Conservation (phyloP, 1,284 basidiomycete genomes). For the Cutaneotrichosporon dermatis region DNA sequence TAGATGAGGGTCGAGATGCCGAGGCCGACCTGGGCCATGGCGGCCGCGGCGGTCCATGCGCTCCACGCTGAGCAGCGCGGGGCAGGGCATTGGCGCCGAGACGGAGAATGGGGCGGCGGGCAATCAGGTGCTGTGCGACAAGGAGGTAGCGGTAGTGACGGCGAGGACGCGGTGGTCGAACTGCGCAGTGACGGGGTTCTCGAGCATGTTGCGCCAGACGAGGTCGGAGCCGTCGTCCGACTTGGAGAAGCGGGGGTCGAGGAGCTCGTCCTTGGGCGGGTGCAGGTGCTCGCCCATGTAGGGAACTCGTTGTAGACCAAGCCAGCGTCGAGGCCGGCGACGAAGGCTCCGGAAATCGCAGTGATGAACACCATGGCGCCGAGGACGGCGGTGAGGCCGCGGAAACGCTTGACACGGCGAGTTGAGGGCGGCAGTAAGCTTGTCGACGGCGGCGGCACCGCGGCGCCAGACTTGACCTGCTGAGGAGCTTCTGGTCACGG, state of each 20-base stretch:
- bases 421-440: conserved; percentile 52
- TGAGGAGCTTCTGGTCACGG: conserved; percentile 59
- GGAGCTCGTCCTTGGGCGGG: conserved; percentile 79
- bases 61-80: conserved; percentile 61
- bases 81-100: conserved; percentile 56
- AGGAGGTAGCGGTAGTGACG: conserved; percentile 74
- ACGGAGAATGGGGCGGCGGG: conserved; percentile 56
- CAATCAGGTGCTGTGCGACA: conserved; percentile 60
- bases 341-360: conserved; percentile 84
- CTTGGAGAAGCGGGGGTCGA: conserved; percentile 70
- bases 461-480: conserved; percentile 58
- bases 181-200: conserved; percentile 97
- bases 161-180: conserved; percentile 91
- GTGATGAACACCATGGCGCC: conserved; percentile 80
- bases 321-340: conserved; percentile 95
- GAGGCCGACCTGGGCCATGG: conserved; percentile 77
- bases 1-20: conserved; percentile 91
- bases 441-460: conserved; percentile 31
- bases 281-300: conserved; percentile 85
- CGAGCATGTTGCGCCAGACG: conserved; percentile 90
- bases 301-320: conserved; percentile 98
- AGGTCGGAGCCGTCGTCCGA: conserved; percentile 63
- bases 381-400: conserved; percentile 58
- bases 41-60: conserved; percentile 71
- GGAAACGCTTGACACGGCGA: conserved; percentile 62